A percentile compares a stretch with the other conserved stretches of the same genome.
Conservation (phyloP, 345 rosid species). For the Melastoma malabathricum region DNA sequence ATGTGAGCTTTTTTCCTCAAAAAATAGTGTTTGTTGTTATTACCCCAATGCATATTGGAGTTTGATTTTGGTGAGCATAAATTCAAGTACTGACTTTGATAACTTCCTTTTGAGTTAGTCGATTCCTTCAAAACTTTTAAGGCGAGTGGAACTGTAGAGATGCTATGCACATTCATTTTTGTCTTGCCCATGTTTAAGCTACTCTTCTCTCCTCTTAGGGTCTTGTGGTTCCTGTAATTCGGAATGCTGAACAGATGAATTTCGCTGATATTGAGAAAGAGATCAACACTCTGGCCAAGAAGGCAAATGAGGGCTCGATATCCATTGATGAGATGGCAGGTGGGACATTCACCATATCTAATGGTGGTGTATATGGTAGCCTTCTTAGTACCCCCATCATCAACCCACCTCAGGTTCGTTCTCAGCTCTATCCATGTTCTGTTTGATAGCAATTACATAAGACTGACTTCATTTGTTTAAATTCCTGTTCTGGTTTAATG, state of each 20-base stretch:
- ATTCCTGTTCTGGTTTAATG: no score
- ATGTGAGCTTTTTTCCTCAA: conserved; percentile 4
- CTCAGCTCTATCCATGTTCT: neutral
- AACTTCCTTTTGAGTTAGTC: no score
- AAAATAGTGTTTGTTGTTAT: neutral
- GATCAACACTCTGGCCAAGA: conserved; percentile 80
- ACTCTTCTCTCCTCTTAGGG: conserved; percentile 33
- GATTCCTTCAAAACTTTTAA: no score
- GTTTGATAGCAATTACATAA: no score
- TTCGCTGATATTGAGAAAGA: conserved; percentile 88
- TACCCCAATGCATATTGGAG: neutral
- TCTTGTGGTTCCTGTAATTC: conserved; percentile 76
- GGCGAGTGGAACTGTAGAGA: no score
- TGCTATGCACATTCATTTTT: neutral
- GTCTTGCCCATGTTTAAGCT: no score
- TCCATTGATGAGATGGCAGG: conserved; percentile 99
- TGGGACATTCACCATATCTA: conserved; percentile 80
- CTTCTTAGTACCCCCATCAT: conserved; percentile 97
- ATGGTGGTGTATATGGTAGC: conserved; percentile 91
- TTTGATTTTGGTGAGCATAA: no score
- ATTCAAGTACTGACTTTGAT: neutral
- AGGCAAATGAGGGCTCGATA: conserved; percentile 80
- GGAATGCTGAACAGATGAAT: conserved; percentile 57
- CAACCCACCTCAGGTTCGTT: conserved; percentile 88
- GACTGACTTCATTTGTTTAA: no score